phyloP scores from a whole-genome alignment of 2,329 filamentous ascomycete species.

The Fusarium graminum region DNA sequence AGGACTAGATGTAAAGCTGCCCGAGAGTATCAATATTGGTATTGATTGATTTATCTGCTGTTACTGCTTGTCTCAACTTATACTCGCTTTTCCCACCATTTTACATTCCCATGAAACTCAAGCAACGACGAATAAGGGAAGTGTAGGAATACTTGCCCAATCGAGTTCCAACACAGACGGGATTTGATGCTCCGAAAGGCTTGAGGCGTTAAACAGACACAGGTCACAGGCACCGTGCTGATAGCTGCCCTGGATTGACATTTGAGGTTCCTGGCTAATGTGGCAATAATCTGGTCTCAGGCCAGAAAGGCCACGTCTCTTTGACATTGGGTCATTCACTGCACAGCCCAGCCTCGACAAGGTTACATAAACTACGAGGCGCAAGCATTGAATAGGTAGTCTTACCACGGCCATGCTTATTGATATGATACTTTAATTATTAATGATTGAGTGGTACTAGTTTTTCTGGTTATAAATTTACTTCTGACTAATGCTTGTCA shows the following conservation, averaged over 20 bases:
- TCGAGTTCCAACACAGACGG: constrained; percentile 34
- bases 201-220: background rate
- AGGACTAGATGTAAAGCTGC: background rate
- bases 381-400: background rate
- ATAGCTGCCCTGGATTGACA: constrained; percentile 11
- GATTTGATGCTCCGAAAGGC: constrained; percentile 35
- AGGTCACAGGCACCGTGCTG: background rate
- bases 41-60: background rate
- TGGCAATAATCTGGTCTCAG: constrained; percentile 37
- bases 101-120: constrained; percentile 8
- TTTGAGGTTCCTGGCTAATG: constrained; percentile 12
- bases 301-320: constrained; percentile 31
- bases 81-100: background rate
- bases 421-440: constrained; percentile 21
- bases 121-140: constrained; percentile 18
- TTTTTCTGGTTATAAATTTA: background rate
- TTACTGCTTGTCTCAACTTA: background rate
- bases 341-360: constrained; percentile 28
- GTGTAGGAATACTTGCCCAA: constrained; percentile 34
- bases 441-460: constrained; percentile 3
- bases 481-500: background rate
- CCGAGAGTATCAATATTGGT: background rate
- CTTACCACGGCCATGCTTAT: constrained; percentile 20
- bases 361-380: background rate
- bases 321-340: constrained; percentile 3